Conservation (phyloP, 805 yeast species). For the Pichia nanzhaoensis region DNA sequence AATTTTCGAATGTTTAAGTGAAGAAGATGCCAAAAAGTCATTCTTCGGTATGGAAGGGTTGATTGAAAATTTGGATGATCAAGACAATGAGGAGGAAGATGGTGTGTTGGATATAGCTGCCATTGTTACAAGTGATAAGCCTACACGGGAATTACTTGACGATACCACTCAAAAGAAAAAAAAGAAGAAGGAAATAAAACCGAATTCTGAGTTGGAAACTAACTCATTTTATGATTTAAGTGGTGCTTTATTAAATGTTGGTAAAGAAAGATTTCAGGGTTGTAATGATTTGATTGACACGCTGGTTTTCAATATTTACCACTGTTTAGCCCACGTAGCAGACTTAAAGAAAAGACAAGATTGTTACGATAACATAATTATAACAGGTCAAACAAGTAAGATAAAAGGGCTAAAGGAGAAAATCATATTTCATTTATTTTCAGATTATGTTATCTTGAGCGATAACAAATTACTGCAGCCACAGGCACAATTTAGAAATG, state of each 20-base stretch:
- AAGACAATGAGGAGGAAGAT: conserved; percentile 41
- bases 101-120: conserved; percentile 86
- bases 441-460: conserved; percentile 22
- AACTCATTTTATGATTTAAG: conserved; percentile 58
- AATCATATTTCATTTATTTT: conserved; percentile 45
- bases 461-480: conserved; percentile 15
- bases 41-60: conserved; percentile 54
- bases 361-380: conserved; percentile 74
- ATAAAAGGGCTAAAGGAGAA: conserved; percentile 75
- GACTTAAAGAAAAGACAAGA: conserved; percentile 71
- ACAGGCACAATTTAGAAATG: conserved; percentile 28
- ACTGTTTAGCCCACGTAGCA: conserved; percentile 43
- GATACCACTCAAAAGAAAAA: conserved; percentile 18
- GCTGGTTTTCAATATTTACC: conserved; percentile 49
- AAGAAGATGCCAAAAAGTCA: conserved; percentile 54
- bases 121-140: conserved; percentile 68
- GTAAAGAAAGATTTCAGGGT: conserved; percentile 86
- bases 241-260: conserved; percentile 62
- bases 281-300: conserved; percentile 49
- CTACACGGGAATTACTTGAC: conserved; percentile 43
- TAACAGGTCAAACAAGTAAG: conserved; percentile 71
- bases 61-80: conserved; percentile 15
- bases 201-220: conserved; percentile 66
- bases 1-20: conserved; percentile 73
- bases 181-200: conserved; percentile 17